phyloP scores from a whole-genome alignment of 129 eudicot genomes.

The Deinandra increscens region DNA sequence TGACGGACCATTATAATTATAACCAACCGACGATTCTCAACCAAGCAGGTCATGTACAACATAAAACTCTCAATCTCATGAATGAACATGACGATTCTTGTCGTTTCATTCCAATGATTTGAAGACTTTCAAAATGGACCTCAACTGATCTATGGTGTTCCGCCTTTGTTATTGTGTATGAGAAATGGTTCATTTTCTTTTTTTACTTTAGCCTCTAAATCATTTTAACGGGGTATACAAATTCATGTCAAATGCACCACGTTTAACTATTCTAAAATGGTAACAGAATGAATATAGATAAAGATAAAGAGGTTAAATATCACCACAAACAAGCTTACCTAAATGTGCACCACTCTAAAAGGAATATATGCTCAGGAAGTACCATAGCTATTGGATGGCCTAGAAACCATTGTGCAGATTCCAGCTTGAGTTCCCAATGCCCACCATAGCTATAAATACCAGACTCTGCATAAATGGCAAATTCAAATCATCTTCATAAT shows the following conservation, averaged over 20 bases:
- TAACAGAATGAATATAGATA: not conserved
- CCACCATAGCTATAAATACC: constrained; percentile 50
- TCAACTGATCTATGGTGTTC: too few species aligned
- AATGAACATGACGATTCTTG: too few species aligned
- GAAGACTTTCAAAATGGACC: too few species aligned
- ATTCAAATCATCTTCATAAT: constrained; percentile 12
- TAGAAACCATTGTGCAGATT: not conserved
- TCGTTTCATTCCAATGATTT: too few species aligned
- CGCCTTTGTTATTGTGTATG: too few species aligned
- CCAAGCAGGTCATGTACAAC: too few species aligned
- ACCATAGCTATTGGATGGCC: constrained; percentile 12
- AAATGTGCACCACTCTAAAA: constrained; percentile 4
- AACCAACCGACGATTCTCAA: too few species aligned
- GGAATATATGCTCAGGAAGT: constrained; percentile 19
- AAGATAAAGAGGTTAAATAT: not conserved
- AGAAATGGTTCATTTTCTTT: too few species aligned
- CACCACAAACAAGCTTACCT: constrained; percentile 5
- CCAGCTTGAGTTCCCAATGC: not conserved
- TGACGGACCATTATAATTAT: too few species aligned
- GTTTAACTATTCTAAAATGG: not conserved
- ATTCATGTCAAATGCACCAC: not conserved
- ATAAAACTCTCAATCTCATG: too few species aligned
- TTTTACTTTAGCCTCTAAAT: too few species aligned
- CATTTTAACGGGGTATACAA: too few species aligned
- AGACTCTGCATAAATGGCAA: constrained; percentile 26